These are phyloP conservation scores for Exserohilum turcica DNA, from an alignment of 2,329 filamentous ascomycete genomes.

Conservation along the genomic window DNA sequence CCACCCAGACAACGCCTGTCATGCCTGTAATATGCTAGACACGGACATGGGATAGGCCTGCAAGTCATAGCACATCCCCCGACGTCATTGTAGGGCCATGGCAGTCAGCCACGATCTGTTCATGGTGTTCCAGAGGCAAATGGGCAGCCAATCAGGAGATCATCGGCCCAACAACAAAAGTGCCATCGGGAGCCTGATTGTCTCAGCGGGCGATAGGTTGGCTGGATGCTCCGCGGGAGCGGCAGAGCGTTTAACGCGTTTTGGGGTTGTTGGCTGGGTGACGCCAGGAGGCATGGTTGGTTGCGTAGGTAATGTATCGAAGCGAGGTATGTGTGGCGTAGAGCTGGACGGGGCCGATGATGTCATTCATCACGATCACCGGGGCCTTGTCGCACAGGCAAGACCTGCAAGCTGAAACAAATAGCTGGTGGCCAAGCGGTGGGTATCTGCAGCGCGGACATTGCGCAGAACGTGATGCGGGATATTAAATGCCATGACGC, in stretches of 20 bases:
- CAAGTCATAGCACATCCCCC: slow-evolving; percentile 9
- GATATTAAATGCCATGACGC: background rate
- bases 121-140: slow-evolving; percentile 16
- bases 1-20: slow-evolving; percentile 4
- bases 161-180: slow-evolving; percentile 6
- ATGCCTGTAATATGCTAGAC: slow-evolving; percentile 2
- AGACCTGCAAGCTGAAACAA: slow-evolving; percentile 6
- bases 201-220: background rate
- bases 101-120: slow-evolving; percentile 19
- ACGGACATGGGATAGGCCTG: no score
- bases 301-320: slow-evolving; percentile 6
- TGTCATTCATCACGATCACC: slow-evolving; percentile 21
- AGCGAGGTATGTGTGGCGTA: slow-evolving; percentile 14
- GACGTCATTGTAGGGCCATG: slow-evolving; percentile 22
- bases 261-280: background rate
- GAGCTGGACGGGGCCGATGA: slow-evolving; percentile 15
- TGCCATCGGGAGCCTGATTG: slow-evolving; percentile 1
- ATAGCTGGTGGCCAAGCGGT: background rate
- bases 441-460: slow-evolving; percentile 13
- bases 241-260: slow-evolving; percentile 3
- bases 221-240: background rate
- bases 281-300: slow-evolving; percentile 7
- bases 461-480: slow-evolving; percentile 3
- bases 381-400: slow-evolving; percentile 11
- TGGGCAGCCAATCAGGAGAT: slow-evolving; percentile 20